Conservation (phyloP, 257 asterid species). For the Capsicum chinense region DNA sequence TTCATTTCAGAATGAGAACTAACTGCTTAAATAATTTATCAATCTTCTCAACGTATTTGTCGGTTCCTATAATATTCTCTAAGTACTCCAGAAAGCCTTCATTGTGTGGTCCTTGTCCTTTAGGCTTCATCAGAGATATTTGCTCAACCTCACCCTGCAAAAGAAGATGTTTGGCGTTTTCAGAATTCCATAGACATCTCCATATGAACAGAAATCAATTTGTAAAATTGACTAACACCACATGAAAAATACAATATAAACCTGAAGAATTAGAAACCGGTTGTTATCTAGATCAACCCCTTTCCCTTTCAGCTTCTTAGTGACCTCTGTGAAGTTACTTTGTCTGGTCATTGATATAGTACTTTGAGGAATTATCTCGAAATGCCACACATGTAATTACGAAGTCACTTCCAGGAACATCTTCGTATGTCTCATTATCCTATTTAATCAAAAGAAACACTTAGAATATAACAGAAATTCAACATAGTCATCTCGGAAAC, state of each 20-base stretch:
- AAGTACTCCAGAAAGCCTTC: conserved; percentile 98
- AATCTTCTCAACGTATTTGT: conserved; percentile 92
- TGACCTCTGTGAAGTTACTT: conserved; percentile 95
- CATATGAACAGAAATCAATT: background rate
- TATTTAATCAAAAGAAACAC: conserved; percentile 34
- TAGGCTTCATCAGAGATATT: conserved; percentile 97
- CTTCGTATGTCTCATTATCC: conserved; percentile 87
- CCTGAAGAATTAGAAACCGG: conserved; percentile 97
- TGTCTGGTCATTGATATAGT: conserved; percentile 67
- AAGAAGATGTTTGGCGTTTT: conserved; percentile 27
- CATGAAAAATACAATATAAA: conserved; percentile 31
- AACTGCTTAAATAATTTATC: conserved; percentile 89
- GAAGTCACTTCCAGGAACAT: conserved; percentile 83
- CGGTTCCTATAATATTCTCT: conserved; percentile 96
- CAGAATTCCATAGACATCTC: background rate
- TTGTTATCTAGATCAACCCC: conserved; percentile 97
- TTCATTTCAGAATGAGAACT: conserved; percentile 39
- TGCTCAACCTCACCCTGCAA: conserved; percentile 98
- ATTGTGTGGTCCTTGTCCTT: conserved; percentile 97
- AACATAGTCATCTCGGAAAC: background rate
- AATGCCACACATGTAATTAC: conserved; percentile 83
- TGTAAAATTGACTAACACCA: background rate
- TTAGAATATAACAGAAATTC: background rate
- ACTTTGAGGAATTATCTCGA: conserved; percentile 91
- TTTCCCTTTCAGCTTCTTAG: conserved; percentile 88